Base-by-base conservation (phyloP, 768 basidiomycete genomes). In the Boletus fagicola region DNA sequence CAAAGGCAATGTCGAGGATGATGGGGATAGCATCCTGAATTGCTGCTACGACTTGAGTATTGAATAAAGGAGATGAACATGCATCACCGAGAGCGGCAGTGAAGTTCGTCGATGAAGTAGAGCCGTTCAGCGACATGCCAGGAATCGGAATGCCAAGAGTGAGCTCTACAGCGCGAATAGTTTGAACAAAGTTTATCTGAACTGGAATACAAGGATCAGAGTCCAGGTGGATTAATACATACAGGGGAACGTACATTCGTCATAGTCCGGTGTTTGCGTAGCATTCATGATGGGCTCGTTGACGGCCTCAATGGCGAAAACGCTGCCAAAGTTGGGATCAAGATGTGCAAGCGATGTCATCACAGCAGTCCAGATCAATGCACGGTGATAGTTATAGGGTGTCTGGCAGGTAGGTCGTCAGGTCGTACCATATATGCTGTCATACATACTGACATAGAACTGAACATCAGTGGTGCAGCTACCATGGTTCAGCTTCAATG, bases 271-370 rank as follows among this genome's bases (percentile, higher is more conserved):
- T 1, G 90, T 92, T 59, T 77, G 70, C 18, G 54, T 66, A 9
- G 88, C 87, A 64, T 92, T 73, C 86, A 84, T 87, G 63, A 89
- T 83, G 0, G 87, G 87, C 56, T 92, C 90, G 59, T 92, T 92
- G 28, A 87, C 76, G 1, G 90, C 90, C 62, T 92, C 81, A 31
- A 92, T 86, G 2, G 86, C 76, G 43, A 86, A 84, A 18, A 87
- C 88, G 33, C 76, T 82, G 18, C 62, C 72, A 64, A 92, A 92
- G 40, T 75, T 73, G 6, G 88, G 78, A 65, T 91, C 85, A 35
- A 87, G 71, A 62, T 92, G 90, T 1, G 87, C 74, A 5, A 92
- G 74, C 11, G 80, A 71, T 1, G 90, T 86, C 85, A 92, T 91
- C 20, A 92, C 86, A 13, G 84, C 84, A 0, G 88, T 83, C 90